Evolutionary conservation across 331 rosid species (phyloP).

Genomic region (Stylosanthes scabra): DNA sequence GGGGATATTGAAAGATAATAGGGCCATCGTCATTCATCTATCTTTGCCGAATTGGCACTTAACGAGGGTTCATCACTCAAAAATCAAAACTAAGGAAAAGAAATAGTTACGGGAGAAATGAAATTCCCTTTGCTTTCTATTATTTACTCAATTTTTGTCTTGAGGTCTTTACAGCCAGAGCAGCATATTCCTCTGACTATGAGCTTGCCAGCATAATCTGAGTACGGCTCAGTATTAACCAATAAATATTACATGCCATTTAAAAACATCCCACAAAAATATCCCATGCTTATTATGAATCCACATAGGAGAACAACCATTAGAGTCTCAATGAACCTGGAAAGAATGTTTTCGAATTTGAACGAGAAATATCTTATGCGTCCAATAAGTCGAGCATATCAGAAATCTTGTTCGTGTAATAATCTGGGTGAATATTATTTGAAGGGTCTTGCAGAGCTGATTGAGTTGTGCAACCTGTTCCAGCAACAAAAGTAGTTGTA

Average conservation of each 20-base stretch:
- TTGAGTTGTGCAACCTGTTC: conserved; percentile 73
- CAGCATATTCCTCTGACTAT: background rate
- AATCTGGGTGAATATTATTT: conserved; percentile 76
- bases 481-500: conserved; percentile 29
- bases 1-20: no score
- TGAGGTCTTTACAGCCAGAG: background rate
- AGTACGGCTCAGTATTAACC: background rate
- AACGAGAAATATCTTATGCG: conserved; percentile 35
- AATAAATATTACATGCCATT: conserved; percentile 1
- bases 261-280: background rate
- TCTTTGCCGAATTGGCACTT: no score
- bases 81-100: background rate
- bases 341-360: conserved; percentile 16
- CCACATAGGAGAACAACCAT: background rate
- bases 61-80: no score
- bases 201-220: background rate
- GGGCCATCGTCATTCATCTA: no score
- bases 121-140: background rate
- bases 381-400: conserved; percentile 63
- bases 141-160: background rate
- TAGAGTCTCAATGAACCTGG: conserved; percentile 4
- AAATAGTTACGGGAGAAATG: background rate
- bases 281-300: background rate
- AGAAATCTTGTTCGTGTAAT: conserved; percentile 63
- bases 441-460: conserved; percentile 70